Conservation (phyloP, 2,329 filamentous ascomycete species). For the Hypomyces rosellus region DNA sequence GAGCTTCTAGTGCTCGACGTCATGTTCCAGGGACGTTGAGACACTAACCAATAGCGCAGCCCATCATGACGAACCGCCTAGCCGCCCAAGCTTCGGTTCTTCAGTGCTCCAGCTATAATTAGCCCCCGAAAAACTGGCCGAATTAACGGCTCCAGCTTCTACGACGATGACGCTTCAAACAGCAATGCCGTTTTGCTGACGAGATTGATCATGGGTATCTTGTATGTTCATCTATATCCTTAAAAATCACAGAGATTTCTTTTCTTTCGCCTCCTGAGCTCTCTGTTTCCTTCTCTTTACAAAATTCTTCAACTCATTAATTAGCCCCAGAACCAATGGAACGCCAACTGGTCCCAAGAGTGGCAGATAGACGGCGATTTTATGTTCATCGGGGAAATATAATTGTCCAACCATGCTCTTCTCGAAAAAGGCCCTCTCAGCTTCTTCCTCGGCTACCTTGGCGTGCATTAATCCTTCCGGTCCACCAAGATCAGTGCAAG, state of each 20-base stretch:
- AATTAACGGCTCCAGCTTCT: background rate
- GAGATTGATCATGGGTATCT: slow-evolving; percentile 7
- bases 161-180: too few relatives aligned
- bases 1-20: background rate
- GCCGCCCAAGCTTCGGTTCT: background rate
- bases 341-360: slow-evolving; percentile 86
- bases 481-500: slow-evolving; percentile 64
- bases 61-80: background rate
- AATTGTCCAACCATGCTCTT: slow-evolving; percentile 98
- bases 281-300: slow-evolving; percentile 40
- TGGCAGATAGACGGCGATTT: slow-evolving; percentile 91
- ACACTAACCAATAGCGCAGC: too few relatives aligned
- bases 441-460: slow-evolving; percentile 77
- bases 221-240: slow-evolving; percentile 3
- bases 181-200: background rate
- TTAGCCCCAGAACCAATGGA: slow-evolving; percentile 72
- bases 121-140: background rate
- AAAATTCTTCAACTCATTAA: slow-evolving; percentile 73
- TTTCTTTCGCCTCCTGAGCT: slow-evolving; percentile 33
- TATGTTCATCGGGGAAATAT: slow-evolving; percentile 98
- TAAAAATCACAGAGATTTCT: slow-evolving; percentile 27
- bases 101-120: too few relatives aligned
- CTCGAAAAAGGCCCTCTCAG: slow-evolving; percentile 93
- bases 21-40: background rate
- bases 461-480: slow-evolving; percentile 70